Evolutionary conservation across 192 early-diverging fungal species (phyloP).

Genomic region (Entomortierella lignicola): DNA sequence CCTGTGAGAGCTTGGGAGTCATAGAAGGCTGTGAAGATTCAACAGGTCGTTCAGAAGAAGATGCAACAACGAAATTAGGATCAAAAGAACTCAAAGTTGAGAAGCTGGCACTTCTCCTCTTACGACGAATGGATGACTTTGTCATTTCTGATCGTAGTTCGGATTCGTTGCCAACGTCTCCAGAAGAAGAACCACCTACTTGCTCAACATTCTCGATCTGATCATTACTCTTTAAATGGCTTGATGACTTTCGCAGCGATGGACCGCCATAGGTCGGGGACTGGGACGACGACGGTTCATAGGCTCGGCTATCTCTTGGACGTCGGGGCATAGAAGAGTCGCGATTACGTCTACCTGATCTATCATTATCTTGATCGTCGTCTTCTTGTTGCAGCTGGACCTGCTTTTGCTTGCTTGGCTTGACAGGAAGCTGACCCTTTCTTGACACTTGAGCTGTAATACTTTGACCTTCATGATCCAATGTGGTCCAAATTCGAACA

Average conservation of each 20-base stretch:
- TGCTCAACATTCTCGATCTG: slow-evolving; percentile 21
- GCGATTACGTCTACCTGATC: slow-evolving; percentile 3
- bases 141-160: slow-evolving; percentile 38
- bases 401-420: background rate
- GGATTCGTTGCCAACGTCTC: slow-evolving; percentile 32
- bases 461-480: slow-evolving; percentile 51
- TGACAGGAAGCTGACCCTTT: slow-evolving; percentile 25
- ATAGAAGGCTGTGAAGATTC: slow-evolving; percentile 28
- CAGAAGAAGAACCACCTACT: slow-evolving; percentile 29
- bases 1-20: slow-evolving; percentile 33
- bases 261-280: slow-evolving; percentile 29
- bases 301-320: slow-evolving; percentile 29
- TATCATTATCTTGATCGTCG: slow-evolving; percentile 1
- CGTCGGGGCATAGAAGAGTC: slow-evolving; percentile 24
- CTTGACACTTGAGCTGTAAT: slow-evolving; percentile 46
- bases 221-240: slow-evolving; percentile 47
- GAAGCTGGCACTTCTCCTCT: slow-evolving; percentile 47
- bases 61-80: slow-evolving; percentile 41
- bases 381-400: slow-evolving; percentile 4
- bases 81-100: slow-evolving; percentile 42
- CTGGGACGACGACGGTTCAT: slow-evolving; percentile 16
- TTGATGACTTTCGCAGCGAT: slow-evolving; percentile 33
- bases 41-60: slow-evolving; percentile 47
- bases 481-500: slow-evolving; percentile 56
- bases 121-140: slow-evolving; percentile 32